Evolutionary conservation across 2,329 filamentous ascomycete species (phyloP).

Genomic region (Thermochaetoides dissita): DNA sequence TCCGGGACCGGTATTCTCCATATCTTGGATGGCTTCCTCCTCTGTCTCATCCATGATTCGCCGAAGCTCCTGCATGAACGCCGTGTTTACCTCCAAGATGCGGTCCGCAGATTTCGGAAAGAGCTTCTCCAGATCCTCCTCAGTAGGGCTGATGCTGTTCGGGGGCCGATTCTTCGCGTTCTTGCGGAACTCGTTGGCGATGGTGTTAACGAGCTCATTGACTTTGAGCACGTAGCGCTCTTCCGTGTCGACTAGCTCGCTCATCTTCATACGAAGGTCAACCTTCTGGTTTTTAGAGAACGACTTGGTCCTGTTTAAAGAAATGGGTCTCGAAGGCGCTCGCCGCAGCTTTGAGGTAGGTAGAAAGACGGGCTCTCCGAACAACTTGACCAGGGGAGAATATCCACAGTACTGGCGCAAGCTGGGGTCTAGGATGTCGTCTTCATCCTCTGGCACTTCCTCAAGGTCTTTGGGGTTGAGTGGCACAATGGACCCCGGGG

Average conservation of each 20-base stretch:
- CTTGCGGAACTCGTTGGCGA: slow-evolving; percentile 66
- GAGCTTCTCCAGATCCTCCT: slow-evolving; percentile 57
- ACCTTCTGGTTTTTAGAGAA: slow-evolving; percentile 75
- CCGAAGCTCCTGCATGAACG: slow-evolving; percentile 64
- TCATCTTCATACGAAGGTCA: slow-evolving; percentile 73
- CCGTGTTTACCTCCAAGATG: slow-evolving; percentile 69
- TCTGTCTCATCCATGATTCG: slow-evolving; percentile 71
- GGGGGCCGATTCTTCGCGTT: slow-evolving; percentile 45
- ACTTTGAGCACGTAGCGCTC: slow-evolving; percentile 86
- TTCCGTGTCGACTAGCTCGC: slow-evolving; percentile 83
- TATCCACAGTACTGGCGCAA: slow-evolving; percentile 64
- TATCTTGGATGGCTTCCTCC: slow-evolving; percentile 61
- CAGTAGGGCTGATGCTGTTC: slow-evolving; percentile 56
- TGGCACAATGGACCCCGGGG: slow-evolving; percentile 60
- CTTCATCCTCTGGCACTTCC: slow-evolving; percentile 46
- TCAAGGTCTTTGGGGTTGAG: slow-evolving; percentile 45
- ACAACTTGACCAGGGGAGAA: slow-evolving; percentile 58
- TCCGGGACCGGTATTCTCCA: slow-evolving; percentile 40
- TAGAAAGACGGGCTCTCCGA: slow-evolving; percentile 75
- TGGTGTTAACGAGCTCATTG: slow-evolving; percentile 64
- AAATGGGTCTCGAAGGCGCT: slow-evolving; percentile 74
- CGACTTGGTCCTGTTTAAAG: slow-evolving; percentile 61
- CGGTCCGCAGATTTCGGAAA: slow-evolving; percentile 70
- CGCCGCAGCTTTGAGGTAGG: slow-evolving; percentile 74
- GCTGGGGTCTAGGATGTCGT: slow-evolving; percentile 50